Evolutionary conservation across 306 rosid genomes (phyloP).

Genomic region (Benincasa hispida): DNA sequence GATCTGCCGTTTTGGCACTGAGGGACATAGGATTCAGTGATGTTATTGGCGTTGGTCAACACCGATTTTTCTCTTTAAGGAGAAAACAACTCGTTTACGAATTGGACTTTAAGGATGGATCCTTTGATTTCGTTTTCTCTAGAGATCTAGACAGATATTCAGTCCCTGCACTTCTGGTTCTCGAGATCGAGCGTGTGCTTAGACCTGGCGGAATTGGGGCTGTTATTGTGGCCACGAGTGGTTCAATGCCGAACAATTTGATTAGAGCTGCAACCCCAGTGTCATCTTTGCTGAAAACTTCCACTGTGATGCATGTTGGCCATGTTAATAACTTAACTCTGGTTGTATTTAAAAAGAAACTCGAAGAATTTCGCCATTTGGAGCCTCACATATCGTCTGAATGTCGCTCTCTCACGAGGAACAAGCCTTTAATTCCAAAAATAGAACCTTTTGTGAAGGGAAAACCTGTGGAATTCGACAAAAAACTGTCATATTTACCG

Average conservation of each 20-base stretch:
- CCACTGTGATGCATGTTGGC: constrained; percentile 51
- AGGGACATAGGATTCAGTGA: constrained; percentile 45
- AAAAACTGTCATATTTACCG: constrained; percentile 37
- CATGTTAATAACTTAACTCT: constrained; percentile 30
- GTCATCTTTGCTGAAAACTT: constrained; percentile 52
- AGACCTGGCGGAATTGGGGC: constrained; percentile 78
- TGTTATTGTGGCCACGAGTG: constrained; percentile 24
- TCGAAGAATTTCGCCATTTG: constrained; percentile 23
- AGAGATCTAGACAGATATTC: constrained; percentile 48
- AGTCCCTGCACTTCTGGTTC: constrained; percentile 61
- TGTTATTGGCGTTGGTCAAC: constrained; percentile 27
- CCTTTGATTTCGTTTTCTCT: constrained; percentile 64
- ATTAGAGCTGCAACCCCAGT: constrained; percentile 68
- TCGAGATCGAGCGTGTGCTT: constrained; percentile 81
- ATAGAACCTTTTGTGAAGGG: constrained; percentile 62
- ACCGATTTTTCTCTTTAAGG: constrained; percentile 31
- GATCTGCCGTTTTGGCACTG: constrained; percentile 28
- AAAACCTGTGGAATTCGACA: constrained; percentile 13
- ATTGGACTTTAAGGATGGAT: constrained; percentile 31
- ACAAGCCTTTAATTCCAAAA: constrained; percentile 33
- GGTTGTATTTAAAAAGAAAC: constrained; percentile 65
- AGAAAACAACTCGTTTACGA: constrained; percentile 25
- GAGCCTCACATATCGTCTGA: constrained; percentile 35
- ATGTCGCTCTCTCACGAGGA: constrained; percentile 35
- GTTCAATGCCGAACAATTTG: constrained; percentile 30